Evolutionary conservation across 2,329 filamentous ascomycete genomes (phyloP).

Genomic region (Diaporthe aspalathi): DNA sequence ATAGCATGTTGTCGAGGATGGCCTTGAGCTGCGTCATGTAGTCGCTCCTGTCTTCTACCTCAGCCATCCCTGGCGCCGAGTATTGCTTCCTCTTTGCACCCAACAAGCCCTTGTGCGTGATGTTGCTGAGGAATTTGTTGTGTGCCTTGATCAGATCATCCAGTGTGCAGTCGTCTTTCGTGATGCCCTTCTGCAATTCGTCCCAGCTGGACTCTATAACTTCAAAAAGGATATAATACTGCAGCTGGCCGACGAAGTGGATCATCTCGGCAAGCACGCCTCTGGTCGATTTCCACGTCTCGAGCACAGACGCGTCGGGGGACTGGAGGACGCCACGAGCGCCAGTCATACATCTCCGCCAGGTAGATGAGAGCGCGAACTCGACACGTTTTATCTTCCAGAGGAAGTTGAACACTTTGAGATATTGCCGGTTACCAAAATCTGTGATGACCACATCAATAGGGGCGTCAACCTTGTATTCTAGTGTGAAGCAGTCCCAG

Average conservation of each 20-base stretch:
- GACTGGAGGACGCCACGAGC: constrained; percentile 88
- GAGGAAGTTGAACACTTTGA: constrained; percentile 99
- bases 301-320: constrained; percentile 73
- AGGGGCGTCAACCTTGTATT: constrained; percentile 97
- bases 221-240: constrained; percentile 99
- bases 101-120: constrained; percentile 94
- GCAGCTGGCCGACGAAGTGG: constrained; percentile 95
- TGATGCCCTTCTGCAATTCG: constrained; percentile 84
- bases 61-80: constrained; percentile 49
- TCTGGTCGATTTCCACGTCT: constrained; percentile 90
- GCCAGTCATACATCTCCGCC: constrained; percentile 96
- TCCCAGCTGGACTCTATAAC: constrained; percentile 98
- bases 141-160: constrained; percentile 96
- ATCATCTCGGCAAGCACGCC: constrained; percentile 97
- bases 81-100: constrained; percentile 71
- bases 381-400: constrained; percentile 99
- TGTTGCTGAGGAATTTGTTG: constrained; percentile 88
- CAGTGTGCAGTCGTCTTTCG: constrained; percentile 87
- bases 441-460: constrained; percentile 97
- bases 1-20: constrained; percentile 91
- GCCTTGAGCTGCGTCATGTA: constrained; percentile 94
- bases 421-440: constrained; percentile 94
- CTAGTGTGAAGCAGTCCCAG: constrained; percentile 98
- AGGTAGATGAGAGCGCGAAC: constrained; percentile 89
- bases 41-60: constrained; percentile 74